Base-by-base conservation (phyloP, 2,329 filamentous ascomycete genomes). In the Trichoderma hamatum region DNA sequence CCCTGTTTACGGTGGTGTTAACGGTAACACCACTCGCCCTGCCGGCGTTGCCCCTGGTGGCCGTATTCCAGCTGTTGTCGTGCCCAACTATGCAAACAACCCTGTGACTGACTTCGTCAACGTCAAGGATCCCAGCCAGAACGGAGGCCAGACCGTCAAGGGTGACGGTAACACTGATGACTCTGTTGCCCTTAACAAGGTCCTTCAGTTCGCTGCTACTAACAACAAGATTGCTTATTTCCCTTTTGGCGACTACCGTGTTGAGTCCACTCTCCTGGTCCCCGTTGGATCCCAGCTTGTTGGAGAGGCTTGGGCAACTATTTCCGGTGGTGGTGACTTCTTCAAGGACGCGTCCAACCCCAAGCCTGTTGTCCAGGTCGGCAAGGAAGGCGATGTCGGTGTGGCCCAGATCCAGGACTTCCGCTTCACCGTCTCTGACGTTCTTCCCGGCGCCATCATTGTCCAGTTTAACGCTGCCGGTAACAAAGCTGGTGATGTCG, bases 281-380 rank as follows among this genome's bases (percentile, higher is more conserved):
- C 75, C 75, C 13, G 63, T 74, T 6, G 84, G 84, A n/a, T 84
- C 84, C 7, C 80, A 81, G 3, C 82, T 89, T 30, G 80, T 87
- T 14, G 88, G 88, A 21, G 85, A 89, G 75, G 82, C 83, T 5
- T 86, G 85, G 80, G 81, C 85, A 7, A 80, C 80, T 5, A 84
- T 85, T 73, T 82, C 80, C 24, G 85, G 80, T 2, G 76, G 76
- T 3, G 86, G 86, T 11, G 51, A 69, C 36, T 72, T 67, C 72
- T 68, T 80, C 78, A 54, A 89, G 85, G 75, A 79, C 74, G 56
- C 76, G 83, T 67, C 75, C 78, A 78, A 78, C 49, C 86, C 87
- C 0, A 77, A 78, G 51, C 79, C 84, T 1, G 78, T 89, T 21
- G 76, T 88, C 13, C 77, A 81, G 36, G 80, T 90, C 4, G 88